A percentile compares a stretch with the other conserved stretches of the same genome.
These are phyloP conservation scores for Quercus alba DNA, from an alignment of 306 rosid species.

Conservation along the genomic window DNA sequence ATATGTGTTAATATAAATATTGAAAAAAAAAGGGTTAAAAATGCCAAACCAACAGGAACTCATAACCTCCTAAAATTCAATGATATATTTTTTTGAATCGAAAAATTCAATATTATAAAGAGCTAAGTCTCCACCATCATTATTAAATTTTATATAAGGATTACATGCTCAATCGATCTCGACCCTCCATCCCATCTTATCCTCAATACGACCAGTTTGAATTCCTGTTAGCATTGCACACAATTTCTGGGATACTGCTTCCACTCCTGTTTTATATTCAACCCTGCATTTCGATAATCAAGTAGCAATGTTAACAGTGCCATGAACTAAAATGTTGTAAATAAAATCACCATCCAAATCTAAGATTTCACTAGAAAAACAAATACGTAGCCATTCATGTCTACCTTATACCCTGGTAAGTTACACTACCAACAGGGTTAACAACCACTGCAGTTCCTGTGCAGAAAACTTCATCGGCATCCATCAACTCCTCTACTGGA, in stretches of 20 bases:
- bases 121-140: too few relatives aligned
- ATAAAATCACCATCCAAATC: too few relatives aligned
- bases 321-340: not conserved
- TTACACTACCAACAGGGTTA: conserved; percentile 28
- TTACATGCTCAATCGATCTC: conserved; percentile 18
- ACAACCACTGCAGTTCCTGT: conserved; percentile 58
- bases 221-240: conserved; percentile 37
- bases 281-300: conserved; percentile 20
- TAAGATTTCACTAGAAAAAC: too few relatives aligned
- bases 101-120: too few relatives aligned
- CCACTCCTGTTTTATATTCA: conserved; percentile 47
- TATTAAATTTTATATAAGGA: too few relatives aligned
- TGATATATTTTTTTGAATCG: too few relatives aligned
- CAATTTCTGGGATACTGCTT: conserved; percentile 36
- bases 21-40: too few relatives aligned
- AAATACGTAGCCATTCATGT: not conserved
- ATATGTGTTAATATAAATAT: too few relatives aligned
- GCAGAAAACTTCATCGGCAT: conserved; percentile 64
- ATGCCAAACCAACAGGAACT: too few relatives aligned
- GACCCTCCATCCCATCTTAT: conserved; percentile 46
- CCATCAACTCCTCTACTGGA: conserved; percentile 46
- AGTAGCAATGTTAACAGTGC: not conserved
- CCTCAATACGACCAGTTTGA: conserved; percentile 47
- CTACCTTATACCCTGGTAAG: conserved; percentile 35
- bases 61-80: too few relatives aligned